These are phyloP conservation scores for Verticillium klebahnii DNA, from an alignment of 2,329 filamentous ascomycete species.

Conservation along the genomic window DNA sequence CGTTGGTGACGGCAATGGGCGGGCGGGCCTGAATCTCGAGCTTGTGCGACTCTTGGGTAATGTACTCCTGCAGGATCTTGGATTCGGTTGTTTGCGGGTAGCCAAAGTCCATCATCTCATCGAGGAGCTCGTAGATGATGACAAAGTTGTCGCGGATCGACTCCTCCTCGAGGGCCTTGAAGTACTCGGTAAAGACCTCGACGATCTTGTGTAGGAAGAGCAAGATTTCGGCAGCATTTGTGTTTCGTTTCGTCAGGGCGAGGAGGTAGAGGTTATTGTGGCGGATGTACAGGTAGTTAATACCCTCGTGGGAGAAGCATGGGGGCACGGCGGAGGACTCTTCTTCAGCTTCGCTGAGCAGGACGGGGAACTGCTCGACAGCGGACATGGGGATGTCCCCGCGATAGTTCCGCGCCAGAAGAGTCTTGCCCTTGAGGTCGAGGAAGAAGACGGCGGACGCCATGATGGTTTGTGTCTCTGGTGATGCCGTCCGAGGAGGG, in stretches of 20 bases:
- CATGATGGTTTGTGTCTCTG: conserved; percentile 52
- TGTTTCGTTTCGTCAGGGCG: conserved; percentile 96
- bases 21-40: conserved; percentile 93
- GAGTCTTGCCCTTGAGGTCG: conserved; percentile 99
- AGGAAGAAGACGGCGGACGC: conserved; percentile 98
- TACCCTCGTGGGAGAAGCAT: conserved; percentile 97
- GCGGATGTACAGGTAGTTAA: conserved; percentile 99
- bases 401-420: conserved; percentile 95
- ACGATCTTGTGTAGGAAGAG: conserved; percentile 98
- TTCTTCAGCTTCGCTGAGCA: conserved; percentile 97
- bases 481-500: conserved; percentile 15
- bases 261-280: conserved; percentile 99
- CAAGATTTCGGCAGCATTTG: conserved; percentile 96
- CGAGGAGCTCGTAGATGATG: conserved; percentile 95
- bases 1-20: conserved; percentile 96
- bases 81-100: conserved; percentile 97
- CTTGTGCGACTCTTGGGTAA: conserved; percentile 98
- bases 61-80: conserved; percentile 99
- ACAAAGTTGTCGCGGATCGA: conserved; percentile 99
- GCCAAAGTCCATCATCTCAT: conserved; percentile 99
- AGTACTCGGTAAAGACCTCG: conserved; percentile 99
- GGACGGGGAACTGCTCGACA: conserved; percentile 94
- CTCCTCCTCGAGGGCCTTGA: conserved; percentile 98
- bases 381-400: conserved; percentile 99
- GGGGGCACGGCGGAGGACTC: conserved; percentile 95